These are phyloP conservation scores for Aspergillus heteromorphus DNA, from an alignment of 495 filamentous ascomycete species.

Conservation along the genomic window DNA sequence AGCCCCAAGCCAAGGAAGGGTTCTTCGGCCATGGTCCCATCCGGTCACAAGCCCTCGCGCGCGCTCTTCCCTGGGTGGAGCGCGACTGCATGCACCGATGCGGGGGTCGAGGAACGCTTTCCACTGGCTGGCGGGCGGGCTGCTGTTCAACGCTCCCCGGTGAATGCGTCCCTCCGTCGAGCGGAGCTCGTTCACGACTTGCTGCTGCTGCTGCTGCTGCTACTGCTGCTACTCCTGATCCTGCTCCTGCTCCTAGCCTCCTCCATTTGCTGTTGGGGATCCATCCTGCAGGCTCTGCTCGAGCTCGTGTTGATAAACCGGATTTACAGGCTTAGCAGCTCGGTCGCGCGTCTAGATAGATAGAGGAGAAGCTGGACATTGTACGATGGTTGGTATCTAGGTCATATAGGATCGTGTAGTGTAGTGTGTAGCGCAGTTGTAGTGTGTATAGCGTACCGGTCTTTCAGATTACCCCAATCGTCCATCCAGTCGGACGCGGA, in stretches of 20 bases:
- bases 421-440: too few relatives aligned
- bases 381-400: too few relatives aligned
- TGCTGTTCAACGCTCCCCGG: conserved; percentile 6
- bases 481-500: background rate
- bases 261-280: background rate
- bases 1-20: background rate
- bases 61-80: background rate
- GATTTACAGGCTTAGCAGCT: background rate
- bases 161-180: background rate
- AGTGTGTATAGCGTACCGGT: background rate
- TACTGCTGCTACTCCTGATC: background rate
- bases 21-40: background rate
- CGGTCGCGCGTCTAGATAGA: too few relatives aligned
- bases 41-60: conserved; percentile 16
- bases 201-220: background rate
- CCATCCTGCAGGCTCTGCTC: background rate
- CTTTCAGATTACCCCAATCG: background rate
- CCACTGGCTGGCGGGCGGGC: conserved; percentile 21
- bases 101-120: conserved; percentile 28
- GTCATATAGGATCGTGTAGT: too few relatives aligned
- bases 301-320: background rate
- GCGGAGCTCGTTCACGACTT: background rate
- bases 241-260: too few relatives aligned
- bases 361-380: too few relatives aligned
- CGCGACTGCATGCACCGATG: conserved; percentile 9